These are phyloP conservation scores for Pseudopithomyces chartarum DNA, from an alignment of 2,329 filamentous ascomycete species.

Conservation along the genomic window DNA sequence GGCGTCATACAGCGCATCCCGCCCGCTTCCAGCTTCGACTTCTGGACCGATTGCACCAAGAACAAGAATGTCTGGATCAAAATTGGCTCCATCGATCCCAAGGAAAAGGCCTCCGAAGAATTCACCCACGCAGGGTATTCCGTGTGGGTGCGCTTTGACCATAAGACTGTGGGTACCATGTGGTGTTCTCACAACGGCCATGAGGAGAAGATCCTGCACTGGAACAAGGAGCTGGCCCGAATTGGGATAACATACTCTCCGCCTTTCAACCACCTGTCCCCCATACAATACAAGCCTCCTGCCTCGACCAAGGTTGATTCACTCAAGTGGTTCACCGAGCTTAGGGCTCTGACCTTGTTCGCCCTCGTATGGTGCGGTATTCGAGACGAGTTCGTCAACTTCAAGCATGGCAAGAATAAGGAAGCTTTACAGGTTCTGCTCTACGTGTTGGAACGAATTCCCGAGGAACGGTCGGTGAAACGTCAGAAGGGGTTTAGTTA, in stretches of 20 bases:
- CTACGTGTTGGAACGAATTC: background rate
- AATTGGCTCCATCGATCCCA: background rate
- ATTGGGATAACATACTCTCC: background rate
- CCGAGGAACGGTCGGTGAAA: background rate
- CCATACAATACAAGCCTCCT: background rate
- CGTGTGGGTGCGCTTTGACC: background rate
- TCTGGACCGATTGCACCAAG: constrained; percentile 1
- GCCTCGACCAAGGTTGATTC: background rate
- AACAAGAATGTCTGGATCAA: background rate
- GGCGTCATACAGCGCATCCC: background rate
- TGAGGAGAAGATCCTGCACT: background rate
- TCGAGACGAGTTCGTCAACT: background rate
- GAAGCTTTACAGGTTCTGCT: background rate
- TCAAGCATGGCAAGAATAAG: background rate
- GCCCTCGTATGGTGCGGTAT: background rate
- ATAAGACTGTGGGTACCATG: background rate
- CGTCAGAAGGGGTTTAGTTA: background rate
- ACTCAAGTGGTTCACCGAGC: background rate
- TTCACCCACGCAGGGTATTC: background rate
- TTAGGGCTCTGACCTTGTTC: background rate
- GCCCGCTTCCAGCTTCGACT: background rate
- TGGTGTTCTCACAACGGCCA: background rate
- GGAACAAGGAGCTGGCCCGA: background rate
- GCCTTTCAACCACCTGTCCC: background rate
- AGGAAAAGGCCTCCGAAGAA: background rate